Evolutionary conservation across 139 green algal species (phyloP).

Genomic region (Nannochloris sp.): DNA sequence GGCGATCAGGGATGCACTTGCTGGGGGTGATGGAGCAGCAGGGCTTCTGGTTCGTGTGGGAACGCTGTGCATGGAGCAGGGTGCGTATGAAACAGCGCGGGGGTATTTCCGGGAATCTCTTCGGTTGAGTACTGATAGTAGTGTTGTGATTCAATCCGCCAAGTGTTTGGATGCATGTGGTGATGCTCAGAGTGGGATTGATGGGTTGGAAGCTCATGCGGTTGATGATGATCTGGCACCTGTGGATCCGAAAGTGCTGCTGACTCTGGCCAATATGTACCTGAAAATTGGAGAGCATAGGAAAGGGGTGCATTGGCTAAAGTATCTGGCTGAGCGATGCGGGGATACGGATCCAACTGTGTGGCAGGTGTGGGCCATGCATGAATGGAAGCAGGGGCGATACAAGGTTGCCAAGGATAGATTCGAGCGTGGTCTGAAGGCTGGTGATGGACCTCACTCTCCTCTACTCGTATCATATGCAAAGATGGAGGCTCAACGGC

Average conservation of each 20-base stretch:
- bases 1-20: too few species aligned
- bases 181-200: neutral
- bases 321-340: neutral
- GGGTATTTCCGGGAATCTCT: neutral
- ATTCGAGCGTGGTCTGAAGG: conserved; percentile 21
- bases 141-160: neutral
- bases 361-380: conserved; percentile 20
- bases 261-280: neutral
- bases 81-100: neutral
- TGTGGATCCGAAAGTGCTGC: neutral
- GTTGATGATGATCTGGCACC: neutral
- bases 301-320: neutral
- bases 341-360: conserved; percentile 13
- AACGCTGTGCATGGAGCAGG: neutral
- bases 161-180: neutral
- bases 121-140: neutral
- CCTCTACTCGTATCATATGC: conserved; percentile 26
- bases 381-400: conserved; percentile 45
- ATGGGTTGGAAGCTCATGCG: neutral
- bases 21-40: neutral
- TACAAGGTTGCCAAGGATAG: conserved; percentile 17
- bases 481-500: conserved; percentile 29
- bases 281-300: neutral
- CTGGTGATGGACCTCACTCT: conserved; percentile 8
- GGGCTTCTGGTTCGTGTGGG: neutral